Evolutionary conservation across 345 rosid genomes (phyloP), one percentile per base, ranked within the genome.

Genomic region (Raphanus raphanistrum): DNA sequence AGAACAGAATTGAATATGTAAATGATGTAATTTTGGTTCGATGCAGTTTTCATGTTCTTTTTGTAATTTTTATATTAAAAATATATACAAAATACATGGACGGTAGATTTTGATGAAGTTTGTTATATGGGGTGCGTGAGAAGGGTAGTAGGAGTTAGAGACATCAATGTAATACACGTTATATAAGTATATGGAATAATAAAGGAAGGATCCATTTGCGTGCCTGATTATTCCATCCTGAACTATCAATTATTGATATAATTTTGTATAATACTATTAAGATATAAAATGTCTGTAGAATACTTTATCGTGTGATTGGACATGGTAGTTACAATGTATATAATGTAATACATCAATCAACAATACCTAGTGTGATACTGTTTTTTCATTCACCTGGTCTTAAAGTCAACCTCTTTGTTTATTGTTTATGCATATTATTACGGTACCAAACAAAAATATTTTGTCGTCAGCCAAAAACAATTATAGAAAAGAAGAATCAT

Each of bases 1-100:
- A n/a, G 4, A 64, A 66, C 55, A 78, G 10, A 66, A 60, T 6
- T 26, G 73, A 73, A 80, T 74, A 69, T 80, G 82, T 80, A 80
- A 79, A 80, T 79, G 79, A 63, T 69, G 54, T 69, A 75, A 74
- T 79, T 79, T 80, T 80, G 79, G 79, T 74, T 74, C 79, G 67
- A 5, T 69, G 29, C 74, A 36, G 63, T 79, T 73, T 50, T 58
- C 73, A 79, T 79, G 58, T 73, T 67, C 76, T 71, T 35, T 60
- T 35, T 68, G 74, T 79, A 68, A 60, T 62, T 41, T 60, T 70
- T 70, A 60, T 68, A 38, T 57, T 71, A 41, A 27, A 41, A 0
- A 59, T 2, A 72, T 60, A 72, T 78, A 78, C 57, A 72, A 31
- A 15, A 78, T 68, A 79, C 74, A 45, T 72, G 68, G 63, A 43